These are phyloP conservation scores for Phytophthora pseudosyringae DNA, from an alignment of 352 stramenopile genomes.

Conservation along the genomic window DNA sequence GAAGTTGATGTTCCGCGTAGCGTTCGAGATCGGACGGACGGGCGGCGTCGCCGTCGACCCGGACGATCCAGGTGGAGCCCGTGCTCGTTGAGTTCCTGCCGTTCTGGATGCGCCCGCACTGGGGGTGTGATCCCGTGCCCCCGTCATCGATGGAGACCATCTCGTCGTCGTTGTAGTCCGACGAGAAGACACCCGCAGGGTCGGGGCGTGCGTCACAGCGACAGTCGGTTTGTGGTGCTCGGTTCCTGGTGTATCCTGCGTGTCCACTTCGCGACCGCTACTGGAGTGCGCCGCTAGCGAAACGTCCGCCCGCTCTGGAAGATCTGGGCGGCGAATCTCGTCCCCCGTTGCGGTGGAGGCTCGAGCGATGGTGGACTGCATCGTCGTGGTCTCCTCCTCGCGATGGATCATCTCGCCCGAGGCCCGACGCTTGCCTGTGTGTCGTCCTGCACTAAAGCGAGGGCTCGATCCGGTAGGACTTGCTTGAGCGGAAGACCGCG, in stretches of 20 bases:
- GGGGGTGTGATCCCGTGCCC: conserved; percentile 2
- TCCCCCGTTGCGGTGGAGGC: conserved; percentile 3
- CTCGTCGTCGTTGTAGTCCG: conserved; percentile 36
- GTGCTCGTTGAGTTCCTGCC: conserved; percentile 1
- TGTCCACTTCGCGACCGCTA: not conserved
- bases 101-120: conserved; percentile 6
- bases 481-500: conserved; percentile 5
- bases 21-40: conserved; percentile 48
- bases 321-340: conserved; percentile 26
- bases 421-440: conserved; percentile 32
- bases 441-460: not conserved
- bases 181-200: conserved; percentile 28
- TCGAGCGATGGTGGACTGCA: conserved; percentile 2
- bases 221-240: not conserved
- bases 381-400: conserved; percentile 20
- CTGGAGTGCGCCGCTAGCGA: conserved; percentile 3
- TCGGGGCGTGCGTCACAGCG: not conserved
- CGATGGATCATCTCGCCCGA: conserved; percentile 31
- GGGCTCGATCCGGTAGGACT: not conserved
- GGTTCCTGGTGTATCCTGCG: conserved; percentile 4
- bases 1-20: conserved; percentile 59
- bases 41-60: conserved; percentile 8
- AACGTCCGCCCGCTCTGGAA: conserved; percentile 26
- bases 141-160: conserved; percentile 34
- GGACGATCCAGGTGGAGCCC: not conserved